phyloP scores from a whole-genome alignment of 129 eudicot species.

The Centella asiatica region DNA sequence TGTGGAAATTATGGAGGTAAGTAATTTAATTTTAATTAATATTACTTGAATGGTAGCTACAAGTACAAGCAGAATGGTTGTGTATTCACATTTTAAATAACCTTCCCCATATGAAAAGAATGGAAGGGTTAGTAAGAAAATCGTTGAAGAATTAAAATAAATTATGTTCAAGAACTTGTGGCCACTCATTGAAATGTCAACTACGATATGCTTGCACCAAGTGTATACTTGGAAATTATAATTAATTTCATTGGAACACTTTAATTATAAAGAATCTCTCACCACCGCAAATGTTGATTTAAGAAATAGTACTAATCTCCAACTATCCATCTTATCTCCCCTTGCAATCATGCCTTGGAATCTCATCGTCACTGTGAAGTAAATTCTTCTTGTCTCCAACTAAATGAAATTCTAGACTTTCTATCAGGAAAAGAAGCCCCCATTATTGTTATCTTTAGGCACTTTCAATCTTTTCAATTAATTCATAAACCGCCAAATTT shows the following conservation, averaged over 20 bases:
- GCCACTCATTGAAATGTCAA: too few species aligned
- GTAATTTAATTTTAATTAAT: background rate
- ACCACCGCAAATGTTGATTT: slow-evolving; percentile 10
- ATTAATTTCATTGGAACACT: background rate
- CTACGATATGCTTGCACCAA: background rate
- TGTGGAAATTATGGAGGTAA: slow-evolving; percentile 32
- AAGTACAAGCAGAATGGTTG: too few species aligned
- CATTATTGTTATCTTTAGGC: slow-evolving; percentile 16
- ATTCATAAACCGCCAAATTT: slow-evolving; percentile 16
- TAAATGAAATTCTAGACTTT: slow-evolving; percentile 39
- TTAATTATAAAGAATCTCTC: background rate
- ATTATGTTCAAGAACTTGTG: background rate
- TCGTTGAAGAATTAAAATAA: background rate
- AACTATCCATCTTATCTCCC: slow-evolving; percentile 32
- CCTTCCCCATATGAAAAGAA: background rate
- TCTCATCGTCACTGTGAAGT: slow-evolving; percentile 27
- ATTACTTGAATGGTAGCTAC: background rate
- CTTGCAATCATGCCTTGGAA: slow-evolving; percentile 41
- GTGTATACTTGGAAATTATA: background rate
- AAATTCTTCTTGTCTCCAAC: slow-evolving; percentile 39
- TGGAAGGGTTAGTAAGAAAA: background rate
- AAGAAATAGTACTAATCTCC: slow-evolving; percentile 25
- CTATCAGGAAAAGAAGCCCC: slow-evolving; percentile 27
- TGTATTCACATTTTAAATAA: background rate
- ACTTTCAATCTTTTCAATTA: background rate